Conservation (phyloP, 192 early-diverging fungal genomes). For the Umbelopsis vinacea region DNA sequence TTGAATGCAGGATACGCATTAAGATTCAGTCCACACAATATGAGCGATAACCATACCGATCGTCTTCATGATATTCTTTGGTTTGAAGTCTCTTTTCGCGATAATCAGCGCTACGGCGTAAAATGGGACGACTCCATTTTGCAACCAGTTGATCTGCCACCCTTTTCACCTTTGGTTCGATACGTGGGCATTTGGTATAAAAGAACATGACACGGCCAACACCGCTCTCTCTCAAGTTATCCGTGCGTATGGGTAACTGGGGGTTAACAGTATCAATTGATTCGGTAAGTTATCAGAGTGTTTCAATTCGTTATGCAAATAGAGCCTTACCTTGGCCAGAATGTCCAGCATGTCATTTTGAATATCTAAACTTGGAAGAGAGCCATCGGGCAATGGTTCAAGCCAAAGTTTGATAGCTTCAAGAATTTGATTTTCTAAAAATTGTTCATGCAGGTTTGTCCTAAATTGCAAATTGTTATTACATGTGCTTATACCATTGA, state of each 20-base stretch:
- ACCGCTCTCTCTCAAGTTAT: conserved; percentile 80
- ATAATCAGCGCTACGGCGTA: conserved; percentile 78
- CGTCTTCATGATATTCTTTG: conserved; percentile 40
- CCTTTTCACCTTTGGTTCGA: conserved; percentile 69
- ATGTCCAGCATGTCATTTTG: conserved; percentile 78
- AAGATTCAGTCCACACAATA: background rate
- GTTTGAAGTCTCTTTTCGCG: conserved; percentile 49
- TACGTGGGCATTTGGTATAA: conserved; percentile 85
- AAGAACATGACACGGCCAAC: conserved; percentile 88
- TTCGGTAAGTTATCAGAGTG: background rate
- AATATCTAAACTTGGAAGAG: conserved; percentile 88
- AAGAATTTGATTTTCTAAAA: conserved; percentile 85
- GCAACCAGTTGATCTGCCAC: conserved; percentile 79
- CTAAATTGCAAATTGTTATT: conserved; percentile 35
- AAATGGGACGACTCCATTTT: conserved; percentile 86
- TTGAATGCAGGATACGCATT: too few relatives aligned
- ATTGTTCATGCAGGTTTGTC: conserved; percentile 67
- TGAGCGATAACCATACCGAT: conserved; percentile 27
- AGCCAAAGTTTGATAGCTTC: conserved; percentile 88
- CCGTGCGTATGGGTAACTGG: conserved; percentile 69
- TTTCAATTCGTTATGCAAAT: background rate
- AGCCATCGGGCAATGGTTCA: conserved; percentile 87
- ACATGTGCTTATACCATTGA: background rate
- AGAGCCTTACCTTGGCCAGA: conserved; percentile 60
- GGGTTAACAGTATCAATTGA: background rate